Conservation (phyloP, 768 basidiomycete genomes). For the Postia placenta region DNA sequence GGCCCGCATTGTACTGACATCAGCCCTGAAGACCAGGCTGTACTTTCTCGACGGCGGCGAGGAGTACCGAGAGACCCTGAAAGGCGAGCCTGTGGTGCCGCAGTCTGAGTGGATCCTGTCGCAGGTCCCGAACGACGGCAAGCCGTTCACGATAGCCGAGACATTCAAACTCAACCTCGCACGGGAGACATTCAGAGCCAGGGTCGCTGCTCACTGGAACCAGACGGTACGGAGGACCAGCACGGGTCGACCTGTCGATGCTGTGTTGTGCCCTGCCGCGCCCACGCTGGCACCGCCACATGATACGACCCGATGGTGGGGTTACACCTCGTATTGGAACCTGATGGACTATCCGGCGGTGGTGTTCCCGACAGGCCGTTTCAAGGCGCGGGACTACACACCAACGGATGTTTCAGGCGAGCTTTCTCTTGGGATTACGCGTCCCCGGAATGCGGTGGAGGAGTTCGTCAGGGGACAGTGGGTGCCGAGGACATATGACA, state of each 20-base stretch:
- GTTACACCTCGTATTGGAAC: constrained; percentile 49
- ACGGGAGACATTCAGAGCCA: constrained; percentile 36
- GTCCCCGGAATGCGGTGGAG: constrained; percentile 30
- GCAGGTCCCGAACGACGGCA: constrained; percentile 30
- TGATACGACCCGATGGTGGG: constrained; percentile 42
- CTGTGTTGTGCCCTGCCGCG: constrained; percentile 39
- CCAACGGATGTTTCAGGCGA: constrained; percentile 12
- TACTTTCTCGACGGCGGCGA: constrained; percentile 45
- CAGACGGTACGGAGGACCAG: constrained; percentile 27
- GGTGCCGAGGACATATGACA: constrained; percentile 35
- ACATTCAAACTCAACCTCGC: constrained; percentile 39
- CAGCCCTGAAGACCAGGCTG: constrained; percentile 30
- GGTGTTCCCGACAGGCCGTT: constrained; percentile 40
- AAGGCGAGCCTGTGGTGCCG: constrained; percentile 32
- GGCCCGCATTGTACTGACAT: constrained; percentile 15
- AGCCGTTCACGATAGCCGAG: constrained; percentile 34
- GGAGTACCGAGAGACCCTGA: constrained; percentile 36
- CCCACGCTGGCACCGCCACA: constrained; percentile 44
- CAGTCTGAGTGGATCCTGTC: constrained; percentile 39
- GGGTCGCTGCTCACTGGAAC: constrained; percentile 41
- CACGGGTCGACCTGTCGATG: constrained; percentile 43
- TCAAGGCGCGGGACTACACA: constrained; percentile 21
- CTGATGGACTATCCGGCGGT: constrained; percentile 42
- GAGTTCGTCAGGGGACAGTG: constrained; percentile 31
- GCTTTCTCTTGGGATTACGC: background rate